Conservation (phyloP, 768 basidiomycete genomes). For the Ramaria sp. region DNA sequence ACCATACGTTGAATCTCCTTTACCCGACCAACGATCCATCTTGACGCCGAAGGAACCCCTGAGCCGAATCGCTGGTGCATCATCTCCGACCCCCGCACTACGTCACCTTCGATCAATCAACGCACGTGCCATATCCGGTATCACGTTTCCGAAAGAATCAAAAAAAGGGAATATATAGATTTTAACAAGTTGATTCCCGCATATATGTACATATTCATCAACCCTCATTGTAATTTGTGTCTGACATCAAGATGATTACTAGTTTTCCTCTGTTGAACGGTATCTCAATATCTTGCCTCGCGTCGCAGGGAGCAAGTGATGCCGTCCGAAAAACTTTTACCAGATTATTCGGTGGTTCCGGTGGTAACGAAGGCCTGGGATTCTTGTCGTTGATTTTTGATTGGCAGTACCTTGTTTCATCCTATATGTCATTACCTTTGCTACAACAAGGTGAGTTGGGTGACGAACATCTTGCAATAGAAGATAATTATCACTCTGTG, state of each 20-base stretch:
- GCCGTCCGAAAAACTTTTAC: slow-evolving; percentile 38
- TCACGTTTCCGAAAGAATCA: no score
- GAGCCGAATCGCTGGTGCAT: no score
- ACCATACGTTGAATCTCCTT: no score
- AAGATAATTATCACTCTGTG: background rate
- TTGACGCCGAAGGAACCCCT: no score
- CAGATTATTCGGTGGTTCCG: slow-evolving; percentile 54
- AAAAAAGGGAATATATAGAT: no score
- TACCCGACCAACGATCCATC: no score
- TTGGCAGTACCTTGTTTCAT: slow-evolving; percentile 54
- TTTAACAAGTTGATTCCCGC: slow-evolving; percentile 13
- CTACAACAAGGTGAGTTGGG: slow-evolving; percentile 38
- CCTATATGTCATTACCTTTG: slow-evolving; percentile 35
- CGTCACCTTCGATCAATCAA: no score
- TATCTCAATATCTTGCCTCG: slow-evolving; percentile 24
- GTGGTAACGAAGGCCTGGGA: slow-evolving; percentile 60
- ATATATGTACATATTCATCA: slow-evolving; percentile 17
- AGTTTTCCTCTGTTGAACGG: slow-evolving; percentile 19
- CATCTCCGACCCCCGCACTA: no score
- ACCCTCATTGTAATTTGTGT: background rate
- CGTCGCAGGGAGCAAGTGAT: slow-evolving; percentile 43
- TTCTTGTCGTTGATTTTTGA: slow-evolving; percentile 50
- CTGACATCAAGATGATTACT: background rate
- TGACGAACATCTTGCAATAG: background rate
- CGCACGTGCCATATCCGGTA: no score